Conservation (phyloP, 2,329 filamentous ascomycete species). For the Aureobasidium sp. region DNA sequence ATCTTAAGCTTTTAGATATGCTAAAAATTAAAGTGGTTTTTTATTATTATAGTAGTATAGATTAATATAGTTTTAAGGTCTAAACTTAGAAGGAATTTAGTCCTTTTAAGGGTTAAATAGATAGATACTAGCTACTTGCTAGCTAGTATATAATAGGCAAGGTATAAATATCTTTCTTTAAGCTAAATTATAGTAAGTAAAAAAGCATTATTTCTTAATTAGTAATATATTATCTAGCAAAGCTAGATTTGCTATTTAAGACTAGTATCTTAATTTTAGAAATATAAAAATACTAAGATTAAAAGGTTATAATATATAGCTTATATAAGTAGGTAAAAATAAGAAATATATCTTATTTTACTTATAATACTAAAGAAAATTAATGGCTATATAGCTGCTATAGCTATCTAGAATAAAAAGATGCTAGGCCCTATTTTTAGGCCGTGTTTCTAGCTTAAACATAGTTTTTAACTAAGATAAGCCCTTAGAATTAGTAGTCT, state of each 20-base stretch:
- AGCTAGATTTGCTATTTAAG: background rate
- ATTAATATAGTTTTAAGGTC: background rate
- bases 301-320: background rate
- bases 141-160: background rate
- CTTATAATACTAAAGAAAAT: background rate
- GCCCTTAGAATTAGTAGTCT: background rate
- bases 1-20: background rate
- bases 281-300: background rate
- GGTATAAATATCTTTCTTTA: background rate
- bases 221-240: background rate
- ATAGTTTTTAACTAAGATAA: background rate
- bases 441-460: background rate
- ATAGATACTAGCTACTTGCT: background rate
- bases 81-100: background rate
- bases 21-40: background rate
- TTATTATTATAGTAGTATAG: background rate
- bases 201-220: background rate
- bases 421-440: background rate
- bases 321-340: background rate
- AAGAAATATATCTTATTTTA: background rate
- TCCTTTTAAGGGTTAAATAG: background rate
- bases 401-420: background rate
- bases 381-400: background rate
- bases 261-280: background rate
- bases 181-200: background rate